These are phyloP conservation scores for Porogramme epimiltina DNA, from an alignment of 1,284 basidiomycete species.

Conservation along the genomic window DNA sequence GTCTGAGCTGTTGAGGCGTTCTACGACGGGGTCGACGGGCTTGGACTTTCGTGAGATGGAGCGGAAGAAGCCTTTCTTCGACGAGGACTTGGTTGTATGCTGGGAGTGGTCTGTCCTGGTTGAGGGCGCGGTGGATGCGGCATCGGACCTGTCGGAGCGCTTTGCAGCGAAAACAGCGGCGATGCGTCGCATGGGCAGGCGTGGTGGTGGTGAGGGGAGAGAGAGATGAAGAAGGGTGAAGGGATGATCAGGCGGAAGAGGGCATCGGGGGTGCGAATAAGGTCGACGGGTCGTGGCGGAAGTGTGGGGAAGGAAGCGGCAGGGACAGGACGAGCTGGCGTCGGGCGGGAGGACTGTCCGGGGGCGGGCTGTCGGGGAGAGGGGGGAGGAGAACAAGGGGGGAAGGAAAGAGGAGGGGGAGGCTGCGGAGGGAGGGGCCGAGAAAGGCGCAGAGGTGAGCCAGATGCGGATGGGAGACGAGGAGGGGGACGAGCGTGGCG, in stretches of 20 bases:
- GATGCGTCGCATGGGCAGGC: constrained; percentile 49
- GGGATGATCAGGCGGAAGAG: constrained; percentile 17
- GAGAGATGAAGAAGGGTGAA: background rate
- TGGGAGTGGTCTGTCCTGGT: constrained; percentile 10
- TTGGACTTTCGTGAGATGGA: constrained; percentile 31
- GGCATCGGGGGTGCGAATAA: constrained; percentile 17
- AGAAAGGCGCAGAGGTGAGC: background rate
- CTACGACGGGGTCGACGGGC: constrained; percentile 21
- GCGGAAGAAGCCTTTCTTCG: constrained; percentile 31
- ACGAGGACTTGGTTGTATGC: constrained; percentile 23
- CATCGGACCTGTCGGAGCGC: constrained; percentile 49
- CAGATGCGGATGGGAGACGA: constrained; percentile 2
- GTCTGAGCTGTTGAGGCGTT: constrained; percentile 20
- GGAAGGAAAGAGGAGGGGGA: background rate
- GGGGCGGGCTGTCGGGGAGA: background rate
- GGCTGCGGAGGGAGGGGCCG: constrained; percentile 7
- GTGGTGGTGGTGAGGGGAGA: background rate
- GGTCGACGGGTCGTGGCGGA: constrained; percentile 2
- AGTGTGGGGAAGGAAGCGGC: constrained; percentile 1
- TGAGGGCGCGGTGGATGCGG: constrained; percentile 26
- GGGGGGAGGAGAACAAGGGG: background rate
- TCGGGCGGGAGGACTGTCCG: background rate
- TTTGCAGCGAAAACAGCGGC: constrained; percentile 55
- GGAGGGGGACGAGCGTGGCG: constrained; percentile 15
- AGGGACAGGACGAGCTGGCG: too few species aligned